These are phyloP conservation scores for Prinsepia uniflora DNA, from an alignment of 306 rosid species.

Conservation along the genomic window DNA sequence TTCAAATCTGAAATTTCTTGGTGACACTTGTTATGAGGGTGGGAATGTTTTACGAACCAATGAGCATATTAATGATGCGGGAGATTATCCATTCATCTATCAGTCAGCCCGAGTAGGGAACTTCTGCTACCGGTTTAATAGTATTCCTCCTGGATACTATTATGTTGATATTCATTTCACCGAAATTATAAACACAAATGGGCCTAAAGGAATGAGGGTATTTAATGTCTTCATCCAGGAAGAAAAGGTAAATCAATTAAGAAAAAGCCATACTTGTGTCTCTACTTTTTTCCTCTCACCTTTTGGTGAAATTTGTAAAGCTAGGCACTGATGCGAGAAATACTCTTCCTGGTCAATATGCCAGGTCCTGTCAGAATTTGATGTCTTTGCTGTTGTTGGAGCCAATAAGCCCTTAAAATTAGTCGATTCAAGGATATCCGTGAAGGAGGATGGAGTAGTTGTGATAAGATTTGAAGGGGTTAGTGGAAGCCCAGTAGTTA, in stretches of 20 bases:
- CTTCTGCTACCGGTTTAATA: constrained; percentile 21
- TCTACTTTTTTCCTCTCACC: not conserved
- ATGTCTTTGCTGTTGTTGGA: constrained; percentile 29
- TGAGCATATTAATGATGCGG: constrained; percentile 13
- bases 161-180: constrained; percentile 26
- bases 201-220: constrained; percentile 30
- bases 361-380: constrained; percentile 24
- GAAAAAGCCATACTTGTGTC: not conserved
- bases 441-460: constrained; percentile 21
- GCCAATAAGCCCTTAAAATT: constrained; percentile 22
- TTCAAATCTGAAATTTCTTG: not conserved
- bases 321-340: not conserved
- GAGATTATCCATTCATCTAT: constrained; percentile 22
- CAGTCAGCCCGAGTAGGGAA: constrained; percentile 30
- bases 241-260: constrained; percentile 27
- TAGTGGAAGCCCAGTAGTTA: constrained; percentile 29
- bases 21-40: constrained; percentile 21
- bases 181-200: constrained; percentile 29
- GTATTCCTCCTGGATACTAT: constrained; percentile 22
- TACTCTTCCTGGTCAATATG: not conserved
- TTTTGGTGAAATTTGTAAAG: not conserved
- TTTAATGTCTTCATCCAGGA: constrained; percentile 27
- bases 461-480: constrained; percentile 21
- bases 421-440: constrained; percentile 19
- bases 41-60: constrained; percentile 27